Percentiles rank a stretch among this genome's conserved stretches.
phyloP scores from a whole-genome alignment of 2,329 filamentous ascomycete species.

The Diplodia scrobiculata region DNA sequence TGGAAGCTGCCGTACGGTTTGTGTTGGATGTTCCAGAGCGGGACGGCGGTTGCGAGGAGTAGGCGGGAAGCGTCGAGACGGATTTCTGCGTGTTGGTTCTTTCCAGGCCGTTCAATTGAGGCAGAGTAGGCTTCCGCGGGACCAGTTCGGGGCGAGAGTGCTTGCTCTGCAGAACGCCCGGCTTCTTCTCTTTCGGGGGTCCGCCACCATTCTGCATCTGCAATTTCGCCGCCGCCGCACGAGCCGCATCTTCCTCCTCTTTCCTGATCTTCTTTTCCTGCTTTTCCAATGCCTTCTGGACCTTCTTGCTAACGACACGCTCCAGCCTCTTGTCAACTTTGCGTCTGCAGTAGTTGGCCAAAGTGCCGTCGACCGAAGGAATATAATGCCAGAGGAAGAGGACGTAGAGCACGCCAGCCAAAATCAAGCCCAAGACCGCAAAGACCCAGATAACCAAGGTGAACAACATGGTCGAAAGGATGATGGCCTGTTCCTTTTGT shows the following conservation, averaged over 20 bases:
- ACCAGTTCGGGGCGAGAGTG: conserved; percentile 38
- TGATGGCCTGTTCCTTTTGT: conserved; percentile 76
- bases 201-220: conserved; percentile 52
- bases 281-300: conserved; percentile 83
- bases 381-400: conserved; percentile 94
- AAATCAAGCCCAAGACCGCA: conserved; percentile 70
- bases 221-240: conserved; percentile 30
- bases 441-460: conserved; percentile 88
- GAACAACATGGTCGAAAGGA: conserved; percentile 89
- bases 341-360: conserved; percentile 83
- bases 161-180: conserved; percentile 40
- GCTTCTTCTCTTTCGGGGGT: conserved; percentile 34
- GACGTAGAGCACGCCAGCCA: conserved; percentile 76
- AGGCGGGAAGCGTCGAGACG: conserved; percentile 49
- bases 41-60: conserved; percentile 55
- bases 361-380: conserved; percentile 73
- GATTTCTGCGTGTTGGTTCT: conserved; percentile 11
- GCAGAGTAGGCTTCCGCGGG: conserved; percentile 22
- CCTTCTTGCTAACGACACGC: conserved; percentile 80
- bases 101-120: conserved; percentile 16
- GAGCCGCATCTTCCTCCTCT: conserved; percentile 52
- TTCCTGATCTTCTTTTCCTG: conserved; percentile 60
- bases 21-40: conserved; percentile 57
- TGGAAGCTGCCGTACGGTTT: conserved; percentile 32
- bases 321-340: conserved; percentile 87